These are phyloP conservation scores for Boletus pseudopeckii DNA, from an alignment of 768 basidiomycete species.

Conservation along the genomic window DNA sequence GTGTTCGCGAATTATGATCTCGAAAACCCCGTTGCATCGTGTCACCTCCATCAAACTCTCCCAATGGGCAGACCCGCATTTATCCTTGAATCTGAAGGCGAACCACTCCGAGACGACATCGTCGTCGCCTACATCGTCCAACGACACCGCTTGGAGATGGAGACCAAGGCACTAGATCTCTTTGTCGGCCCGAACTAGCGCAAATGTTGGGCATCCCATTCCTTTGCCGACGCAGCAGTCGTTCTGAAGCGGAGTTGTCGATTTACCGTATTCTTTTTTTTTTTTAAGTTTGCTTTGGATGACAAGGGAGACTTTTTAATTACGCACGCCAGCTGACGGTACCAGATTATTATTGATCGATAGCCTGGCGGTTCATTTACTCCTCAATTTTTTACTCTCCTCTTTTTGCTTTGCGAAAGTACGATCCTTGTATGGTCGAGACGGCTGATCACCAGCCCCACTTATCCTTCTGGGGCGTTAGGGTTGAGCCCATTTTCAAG, in stretches of 20 bases:
- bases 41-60: conserved; percentile 11
- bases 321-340: too few species aligned
- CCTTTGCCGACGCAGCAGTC: background rate
- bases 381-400: too few species aligned
- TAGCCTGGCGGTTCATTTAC: too few species aligned
- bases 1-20: conserved; percentile 25
- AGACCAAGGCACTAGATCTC: conserved; percentile 25
- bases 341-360: too few species aligned
- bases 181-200: conserved; percentile 19
- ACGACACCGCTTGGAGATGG: conserved; percentile 22
- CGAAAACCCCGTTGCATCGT: conserved; percentile 22
- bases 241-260: background rate
- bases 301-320: too few species aligned
- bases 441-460: too few species aligned
- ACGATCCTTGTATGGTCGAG: too few species aligned
- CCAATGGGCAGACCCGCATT: conserved; percentile 16
- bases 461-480: too few species aligned
- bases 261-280: background rate
- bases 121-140: conserved; percentile 29
- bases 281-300: too few species aligned
- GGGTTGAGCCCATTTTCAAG: too few species aligned
- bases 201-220: background rate
- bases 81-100: conserved; percentile 19
- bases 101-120: conserved; percentile 30
- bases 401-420: too few species aligned